Evolutionary conservation across 2,329 filamentous ascomycete genomes (phyloP), one percentile per base, ranked within the genome.

Genomic region (Phyllosticta citribraziliensis): DNA sequence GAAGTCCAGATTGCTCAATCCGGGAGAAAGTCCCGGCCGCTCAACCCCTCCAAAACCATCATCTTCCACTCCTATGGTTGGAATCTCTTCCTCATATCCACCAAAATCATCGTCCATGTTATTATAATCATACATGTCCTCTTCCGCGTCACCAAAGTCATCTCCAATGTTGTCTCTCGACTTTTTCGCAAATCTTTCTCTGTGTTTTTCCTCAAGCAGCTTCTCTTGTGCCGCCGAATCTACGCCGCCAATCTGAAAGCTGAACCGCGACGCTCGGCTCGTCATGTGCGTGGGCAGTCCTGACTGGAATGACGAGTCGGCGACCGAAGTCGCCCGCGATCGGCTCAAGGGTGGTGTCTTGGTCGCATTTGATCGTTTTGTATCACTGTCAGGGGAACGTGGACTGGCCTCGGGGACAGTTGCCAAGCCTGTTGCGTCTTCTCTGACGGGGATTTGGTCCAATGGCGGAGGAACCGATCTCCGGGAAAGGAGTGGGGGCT

Each of bases 181-280:
- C 67, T 82, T 86, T 62, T 87, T 85, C 30, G 85, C 76, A 64
- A 86, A 83, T 59, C 84, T 83, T 65, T 88, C 82, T 17, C 73
- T 86, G 70, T 91, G 88, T 55, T 85, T 82, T 66, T 90, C 89
- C 70, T 91, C 89, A 51, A 91, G 75, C 47, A 88, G 71, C 71
- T 85, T 87, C 71, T 87, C 84, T 67, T 87, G 83, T 0, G 78
- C 76, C 4, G 80, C 78, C 5, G 83, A 84, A 14, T 87, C 87
- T 5, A 84, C 84, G 5, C 86, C 87, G 17, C 86, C 82, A 79
- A 91, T 89, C 68, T 92, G 88, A 68, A 93, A 93, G 67, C 88
- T 92, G 69, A 93, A 92, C 14, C 89, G 80, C 0, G 88, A 91
- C 0, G 88, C 89, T 11, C 86, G 89, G 70, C 88, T 91, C 3